These are phyloP conservation scores for Phytopythium helicoides DNA, from an alignment of 352 stramenopile genomes.

Conservation along the genomic window DNA sequence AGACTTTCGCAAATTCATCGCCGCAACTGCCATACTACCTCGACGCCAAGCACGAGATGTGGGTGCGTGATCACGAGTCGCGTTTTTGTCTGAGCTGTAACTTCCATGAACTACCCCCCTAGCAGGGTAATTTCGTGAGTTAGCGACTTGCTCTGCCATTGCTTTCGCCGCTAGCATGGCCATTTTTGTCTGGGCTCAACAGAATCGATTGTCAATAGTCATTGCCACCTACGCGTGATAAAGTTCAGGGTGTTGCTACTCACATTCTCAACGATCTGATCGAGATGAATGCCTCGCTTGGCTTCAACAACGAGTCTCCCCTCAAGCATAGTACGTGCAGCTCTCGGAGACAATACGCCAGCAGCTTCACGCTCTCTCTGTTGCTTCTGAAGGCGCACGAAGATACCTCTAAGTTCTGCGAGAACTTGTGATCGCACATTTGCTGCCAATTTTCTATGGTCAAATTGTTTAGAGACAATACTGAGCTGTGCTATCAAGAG, in stretches of 20 bases:
- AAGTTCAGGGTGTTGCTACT: background rate
- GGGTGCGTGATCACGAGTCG: background rate
- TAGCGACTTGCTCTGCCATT: background rate
- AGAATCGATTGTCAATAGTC: background rate
- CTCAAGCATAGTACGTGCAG: constrained; percentile 45
- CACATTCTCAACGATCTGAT: constrained; percentile 44
- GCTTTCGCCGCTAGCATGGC: background rate
- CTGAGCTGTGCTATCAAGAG: background rate
- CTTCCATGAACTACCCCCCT: background rate
- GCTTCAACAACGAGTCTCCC: constrained; percentile 61
- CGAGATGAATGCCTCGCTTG: constrained; percentile 50
- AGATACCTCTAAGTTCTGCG: constrained; percentile 36
- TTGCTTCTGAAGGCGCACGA: constrained; percentile 39
- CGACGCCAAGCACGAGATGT: constrained; percentile 5
- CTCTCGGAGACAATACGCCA: constrained; percentile 39
- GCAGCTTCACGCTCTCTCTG: constrained; percentile 36
- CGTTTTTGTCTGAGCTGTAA: background rate
- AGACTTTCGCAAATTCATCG: constrained; percentile 19
- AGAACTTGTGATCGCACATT: constrained; percentile 40
- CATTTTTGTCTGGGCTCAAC: background rate
- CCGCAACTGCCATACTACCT: constrained; percentile 14
- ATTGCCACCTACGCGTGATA: background rate
- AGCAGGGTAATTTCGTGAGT: background rate
- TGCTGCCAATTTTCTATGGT: constrained; percentile 33
- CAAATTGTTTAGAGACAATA: background rate